Percentiles rank a stretch among this genome's conserved stretches.
These are phyloP conservation scores for Penicillium canescens DNA, from an alignment of 495 filamentous ascomycete species.

Conservation along the genomic window DNA sequence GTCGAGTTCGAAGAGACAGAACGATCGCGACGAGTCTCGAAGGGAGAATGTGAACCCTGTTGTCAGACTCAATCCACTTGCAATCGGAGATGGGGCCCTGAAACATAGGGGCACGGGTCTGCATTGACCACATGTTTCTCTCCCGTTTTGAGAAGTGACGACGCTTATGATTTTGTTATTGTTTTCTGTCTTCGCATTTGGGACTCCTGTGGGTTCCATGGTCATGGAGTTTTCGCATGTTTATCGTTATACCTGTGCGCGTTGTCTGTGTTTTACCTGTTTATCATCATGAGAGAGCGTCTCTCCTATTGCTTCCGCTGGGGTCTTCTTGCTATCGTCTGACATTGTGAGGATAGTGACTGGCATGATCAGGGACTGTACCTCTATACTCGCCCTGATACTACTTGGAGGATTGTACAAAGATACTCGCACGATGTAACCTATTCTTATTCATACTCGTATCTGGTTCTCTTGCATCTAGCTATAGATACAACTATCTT, in stretches of 20 bases:
- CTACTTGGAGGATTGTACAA: not conserved
- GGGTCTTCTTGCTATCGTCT: not conserved
- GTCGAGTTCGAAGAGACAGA: not conserved
- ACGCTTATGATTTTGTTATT: conserved; percentile 5
- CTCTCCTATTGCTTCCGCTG: not conserved
- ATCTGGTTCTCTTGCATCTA: not conserved
- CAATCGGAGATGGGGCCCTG: conserved; percentile 9
- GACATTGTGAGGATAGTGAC: not conserved
- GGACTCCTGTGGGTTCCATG: not conserved
- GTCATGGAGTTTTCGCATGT: not conserved
- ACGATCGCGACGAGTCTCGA: not conserved
- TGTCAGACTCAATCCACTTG: not conserved
- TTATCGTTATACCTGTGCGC: not conserved
- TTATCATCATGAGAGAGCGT: not conserved
- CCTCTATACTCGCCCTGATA: not conserved
- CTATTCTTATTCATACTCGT: not conserved
- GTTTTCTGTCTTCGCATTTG: not conserved
- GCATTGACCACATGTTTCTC: conserved; percentile 5
- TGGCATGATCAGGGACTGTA: not conserved
- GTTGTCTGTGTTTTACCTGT: not conserved
- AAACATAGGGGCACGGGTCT: conserved; percentile 14
- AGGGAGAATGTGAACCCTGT: conserved; percentile 16
- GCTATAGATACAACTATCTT: not conserved
- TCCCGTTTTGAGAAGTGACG: not conserved
- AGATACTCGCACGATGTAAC: not conserved